Evolutionary conservation across 2,329 filamentous ascomycete species (phyloP).

Genomic region (Penicillium olsonii): DNA sequence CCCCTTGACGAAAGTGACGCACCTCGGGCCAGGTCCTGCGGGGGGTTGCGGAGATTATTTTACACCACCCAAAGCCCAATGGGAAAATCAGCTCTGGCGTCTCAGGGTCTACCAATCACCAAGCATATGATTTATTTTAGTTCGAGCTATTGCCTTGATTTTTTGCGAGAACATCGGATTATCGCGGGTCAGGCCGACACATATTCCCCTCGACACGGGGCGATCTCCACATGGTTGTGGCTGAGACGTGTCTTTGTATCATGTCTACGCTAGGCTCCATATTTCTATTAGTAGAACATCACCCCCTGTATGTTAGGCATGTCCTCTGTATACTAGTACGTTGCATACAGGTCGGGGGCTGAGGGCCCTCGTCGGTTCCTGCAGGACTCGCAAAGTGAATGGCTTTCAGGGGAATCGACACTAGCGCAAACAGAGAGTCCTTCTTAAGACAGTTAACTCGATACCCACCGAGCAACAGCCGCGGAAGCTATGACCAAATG

Average conservation of each 20-base stretch:
- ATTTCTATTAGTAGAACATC: slow-evolving; percentile 28
- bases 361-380: background rate
- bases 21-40: slow-evolving; percentile 1
- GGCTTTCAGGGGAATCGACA: no score
- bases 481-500: slow-evolving; percentile 21
- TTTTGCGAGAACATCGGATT: slow-evolving; percentile 5
- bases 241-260: slow-evolving; percentile 28
- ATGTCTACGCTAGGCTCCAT: slow-evolving; percentile 24
- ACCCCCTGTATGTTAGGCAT: slow-evolving; percentile 2
- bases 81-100: background rate
- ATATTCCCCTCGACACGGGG: slow-evolving; percentile 12
- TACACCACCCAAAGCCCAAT: background rate
- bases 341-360: slow-evolving; percentile 1
- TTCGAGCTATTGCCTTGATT: slow-evolving; percentile 4
- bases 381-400: background rate
- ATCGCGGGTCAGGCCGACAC: slow-evolving; percentile 2
- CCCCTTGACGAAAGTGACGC: slow-evolving; percentile 13
- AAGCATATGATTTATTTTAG: slow-evolving; percentile 4
- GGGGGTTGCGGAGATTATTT: slow-evolving; percentile 16
- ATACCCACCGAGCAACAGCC: slow-evolving; percentile 8
- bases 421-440: background rate
- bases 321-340: background rate
- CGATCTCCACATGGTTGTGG: slow-evolving; percentile 28
- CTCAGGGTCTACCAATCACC: slow-evolving; percentile 11
- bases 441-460: background rate